phyloP scores from a whole-genome alignment of 495 filamentous ascomycete species.

The Lasiosphaeria hispida region DNA sequence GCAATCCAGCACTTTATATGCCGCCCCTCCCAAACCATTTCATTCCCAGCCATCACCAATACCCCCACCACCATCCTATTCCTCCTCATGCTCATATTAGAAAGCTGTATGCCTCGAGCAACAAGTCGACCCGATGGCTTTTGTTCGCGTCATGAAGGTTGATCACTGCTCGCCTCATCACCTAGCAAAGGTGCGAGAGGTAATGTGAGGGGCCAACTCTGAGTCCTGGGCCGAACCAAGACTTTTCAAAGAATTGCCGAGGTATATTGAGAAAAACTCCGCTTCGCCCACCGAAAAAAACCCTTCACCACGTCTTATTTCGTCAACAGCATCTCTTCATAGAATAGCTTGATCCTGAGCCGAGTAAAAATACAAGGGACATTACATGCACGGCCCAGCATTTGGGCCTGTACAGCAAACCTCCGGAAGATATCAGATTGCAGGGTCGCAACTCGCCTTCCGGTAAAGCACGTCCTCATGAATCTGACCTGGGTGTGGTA shows the following conservation, averaged over 20 bases:
- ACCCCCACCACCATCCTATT: no score
- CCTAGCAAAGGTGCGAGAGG: no score
- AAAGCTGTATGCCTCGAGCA: no score
- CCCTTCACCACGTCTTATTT: background rate
- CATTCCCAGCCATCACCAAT: no score
- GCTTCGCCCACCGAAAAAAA: background rate
- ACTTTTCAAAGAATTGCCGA: slow-evolving; percentile 3
- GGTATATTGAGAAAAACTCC: slow-evolving; percentile 10
- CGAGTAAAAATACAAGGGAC: background rate
- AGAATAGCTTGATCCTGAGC: background rate
- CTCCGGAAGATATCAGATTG: no score
- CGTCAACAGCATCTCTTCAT: background rate
- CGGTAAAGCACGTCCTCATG: no score
- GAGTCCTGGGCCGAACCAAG: background rate
- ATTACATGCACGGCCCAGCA: background rate
- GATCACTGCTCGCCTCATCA: background rate
- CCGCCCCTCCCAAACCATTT: no score
- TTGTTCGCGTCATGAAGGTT: background rate
- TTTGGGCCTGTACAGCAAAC: no score
- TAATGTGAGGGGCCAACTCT: background rate
- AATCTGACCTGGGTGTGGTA: background rate
- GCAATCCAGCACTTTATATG: no score
- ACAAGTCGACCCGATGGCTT: background rate
- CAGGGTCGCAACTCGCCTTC: no score
- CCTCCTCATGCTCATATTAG: no score